Percentiles rank a stretch among this genome's conserved stretches.
phyloP scores from a whole-genome alignment of 2,329 filamentous ascomycete genomes.

The Incumbomyces delicatus region DNA sequence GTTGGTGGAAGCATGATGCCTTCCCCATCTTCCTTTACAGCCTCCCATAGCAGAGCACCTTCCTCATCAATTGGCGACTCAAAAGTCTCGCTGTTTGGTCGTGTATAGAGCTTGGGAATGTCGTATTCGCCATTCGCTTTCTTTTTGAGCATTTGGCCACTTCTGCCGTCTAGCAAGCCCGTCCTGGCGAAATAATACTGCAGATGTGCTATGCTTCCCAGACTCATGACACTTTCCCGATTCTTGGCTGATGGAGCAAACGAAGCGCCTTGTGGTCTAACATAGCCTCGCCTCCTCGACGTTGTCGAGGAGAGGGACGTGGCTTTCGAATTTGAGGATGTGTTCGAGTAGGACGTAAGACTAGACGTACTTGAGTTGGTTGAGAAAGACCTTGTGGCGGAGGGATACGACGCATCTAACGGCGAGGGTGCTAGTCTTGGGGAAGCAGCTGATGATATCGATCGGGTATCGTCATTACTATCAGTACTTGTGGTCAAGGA shows the following conservation, averaged over 20 bases:
- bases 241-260: constrained; percentile 86
- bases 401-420: constrained; percentile 35
- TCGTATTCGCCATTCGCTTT: constrained; percentile 41
- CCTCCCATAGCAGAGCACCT: constrained; percentile 28
- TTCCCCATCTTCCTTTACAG: constrained; percentile 55
- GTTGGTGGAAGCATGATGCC: constrained; percentile 88
- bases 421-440: constrained; percentile 28
- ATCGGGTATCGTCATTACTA: constrained; percentile 15
- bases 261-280: constrained; percentile 74
- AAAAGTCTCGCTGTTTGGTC: constrained; percentile 31
- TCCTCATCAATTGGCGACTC: constrained; percentile 48
- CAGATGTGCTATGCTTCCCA: constrained; percentile 92
- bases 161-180: constrained; percentile 85
- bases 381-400: constrained; percentile 34
- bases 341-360: constrained; percentile 35
- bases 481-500: constrained; percentile 4
- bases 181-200: constrained; percentile 98
- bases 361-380: constrained; percentile 37
- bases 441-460: constrained; percentile 32
- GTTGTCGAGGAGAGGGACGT: constrained; percentile 32
- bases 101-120: constrained; percentile 31
- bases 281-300: constrained; percentile 60
- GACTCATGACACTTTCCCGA: constrained; percentile 86
- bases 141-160: constrained; percentile 68
- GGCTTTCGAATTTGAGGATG: constrained; percentile 30